Conservation (phyloP, 108 stramenopile species). For the Chaetoceros muelleri region DNA sequence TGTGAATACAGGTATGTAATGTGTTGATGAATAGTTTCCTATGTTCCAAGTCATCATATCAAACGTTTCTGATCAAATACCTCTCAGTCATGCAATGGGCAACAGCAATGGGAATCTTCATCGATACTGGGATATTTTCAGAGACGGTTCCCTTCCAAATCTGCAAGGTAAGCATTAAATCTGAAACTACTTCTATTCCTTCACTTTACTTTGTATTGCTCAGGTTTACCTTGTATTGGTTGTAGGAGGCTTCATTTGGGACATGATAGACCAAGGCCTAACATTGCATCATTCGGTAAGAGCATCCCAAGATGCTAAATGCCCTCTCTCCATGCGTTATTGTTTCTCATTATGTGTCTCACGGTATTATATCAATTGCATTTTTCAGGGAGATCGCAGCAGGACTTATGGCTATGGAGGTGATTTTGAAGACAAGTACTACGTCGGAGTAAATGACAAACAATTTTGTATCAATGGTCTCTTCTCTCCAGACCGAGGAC, state of each 20-base stretch:
- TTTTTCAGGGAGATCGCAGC: too few relatives aligned
- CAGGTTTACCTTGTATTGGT: too few relatives aligned
- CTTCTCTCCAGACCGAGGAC: constrained; percentile 74
- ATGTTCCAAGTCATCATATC: not conserved
- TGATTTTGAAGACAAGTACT: constrained; percentile 69
- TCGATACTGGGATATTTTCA: constrained; percentile 85
- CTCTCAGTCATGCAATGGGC: constrained; percentile 87
- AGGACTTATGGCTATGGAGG: constrained; percentile 89
- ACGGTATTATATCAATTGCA: too few relatives aligned
- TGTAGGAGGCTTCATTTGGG: constrained; percentile 99
- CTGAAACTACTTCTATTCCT: too few relatives aligned
- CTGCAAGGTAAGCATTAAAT: too few relatives aligned
- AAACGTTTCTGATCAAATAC: not conserved
- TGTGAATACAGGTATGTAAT: constrained; percentile 62
- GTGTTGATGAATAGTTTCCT: not conserved
- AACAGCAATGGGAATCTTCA: constrained; percentile 85
- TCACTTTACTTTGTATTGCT: too few relatives aligned
- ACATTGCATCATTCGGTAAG: constrained; percentile 6
- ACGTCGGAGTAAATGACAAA: constrained; percentile 34
- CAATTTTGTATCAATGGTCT: constrained; percentile 95
- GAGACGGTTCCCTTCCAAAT: constrained; percentile 39
- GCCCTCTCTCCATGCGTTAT: too few relatives aligned
- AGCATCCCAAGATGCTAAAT: too few relatives aligned
- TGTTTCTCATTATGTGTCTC: too few relatives aligned
- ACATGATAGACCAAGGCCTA: constrained; percentile 54